Base-by-base conservation (phyloP, 2,329 filamentous ascomycete species). In the Claviceps sorghi region DNA sequence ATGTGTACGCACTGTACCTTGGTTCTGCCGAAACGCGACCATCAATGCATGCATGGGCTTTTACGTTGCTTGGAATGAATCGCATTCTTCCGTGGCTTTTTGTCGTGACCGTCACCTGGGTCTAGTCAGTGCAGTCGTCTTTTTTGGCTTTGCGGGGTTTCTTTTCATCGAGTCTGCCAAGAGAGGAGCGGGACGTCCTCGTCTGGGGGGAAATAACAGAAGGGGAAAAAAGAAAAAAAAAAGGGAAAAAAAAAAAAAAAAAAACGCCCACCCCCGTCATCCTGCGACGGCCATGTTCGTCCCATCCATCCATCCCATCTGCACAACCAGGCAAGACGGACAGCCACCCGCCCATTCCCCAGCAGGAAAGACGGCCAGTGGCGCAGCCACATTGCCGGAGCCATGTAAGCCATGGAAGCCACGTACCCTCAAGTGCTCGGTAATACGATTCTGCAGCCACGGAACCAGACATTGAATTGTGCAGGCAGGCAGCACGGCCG, bases 401-500 rank as follows among this genome's bases (percentile, higher is more conserved):
- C 50, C 15, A 47, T n/a, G n/a, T n/a, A n/a, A n/a, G n/a, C n/a
- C n/a, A n/a, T n/a, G n/a, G n/a, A n/a, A n/a, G n/a, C n/a, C n/a
- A n/a, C n/a, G n/a, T n/a, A n/a, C n/a, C n/a, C 42, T 51, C 52
- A 49, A 54, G 56, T n/a, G n/a, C 42, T 30, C 10, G 19, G 32
- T 19, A 30, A 40, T 17, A 43, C 52, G 17, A 50, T 32, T 29
- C 38, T 40, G 38, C 26, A 32, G 26, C 29, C 36, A 47, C 51
- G 19, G 30, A 40, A 54, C 52, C n/a, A n/a, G n/a, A n/a, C n/a
- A n/a, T n/a, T n/a, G n/a, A 57, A 57, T 54, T 29, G 15, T 44
- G n/a, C 9, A 44, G 53, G n/a, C n/a, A n/a, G n/a, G n/a, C n/a
- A n/a, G n/a, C n/a, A n/a, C n/a, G n/a, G n/a, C n/a, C n/a, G n/a